Percentiles rank a stretch among this genome's conserved stretches.
Evolutionary conservation across 2,329 filamentous ascomycete genomes (phyloP).

Genomic region (Aspergillus glaucus): DNA sequence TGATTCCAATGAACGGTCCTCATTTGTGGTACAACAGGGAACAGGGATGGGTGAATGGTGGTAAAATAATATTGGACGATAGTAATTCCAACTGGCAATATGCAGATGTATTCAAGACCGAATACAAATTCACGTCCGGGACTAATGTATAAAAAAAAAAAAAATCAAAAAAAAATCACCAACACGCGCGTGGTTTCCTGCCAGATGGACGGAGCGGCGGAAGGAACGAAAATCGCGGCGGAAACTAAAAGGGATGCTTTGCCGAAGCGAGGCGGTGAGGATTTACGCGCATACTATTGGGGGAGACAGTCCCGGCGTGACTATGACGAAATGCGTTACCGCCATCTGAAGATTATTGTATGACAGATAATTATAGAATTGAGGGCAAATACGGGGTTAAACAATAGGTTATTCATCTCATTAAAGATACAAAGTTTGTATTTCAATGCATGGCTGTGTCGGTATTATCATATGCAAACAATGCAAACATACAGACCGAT

Average conservation of each 20-base stretch:
- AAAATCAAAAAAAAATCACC: not conserved
- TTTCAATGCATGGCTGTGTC: not conserved
- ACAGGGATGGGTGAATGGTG: not conserved
- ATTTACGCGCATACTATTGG: not conserved
- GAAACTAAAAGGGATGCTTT: conserved; percentile 4
- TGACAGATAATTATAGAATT: too few species aligned
- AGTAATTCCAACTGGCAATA: too few species aligned
- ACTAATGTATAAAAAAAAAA: not conserved
- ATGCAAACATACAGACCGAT: not conserved
- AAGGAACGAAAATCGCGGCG: conserved; percentile 18
- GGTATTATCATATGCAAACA: not conserved
- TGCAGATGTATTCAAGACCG: too few species aligned
- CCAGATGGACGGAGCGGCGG: conserved; percentile 7
- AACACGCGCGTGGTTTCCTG: not conserved
- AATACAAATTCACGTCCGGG: not conserved
- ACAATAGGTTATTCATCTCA: not conserved
- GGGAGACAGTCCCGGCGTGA: not conserved
- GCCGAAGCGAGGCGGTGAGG: conserved; percentile 6
- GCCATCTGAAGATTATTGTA: not conserved
- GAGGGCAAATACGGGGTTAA: not conserved
- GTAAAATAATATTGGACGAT: not conserved
- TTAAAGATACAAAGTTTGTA: too few species aligned
- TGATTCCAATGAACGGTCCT: conserved; percentile 30
- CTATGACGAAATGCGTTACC: not conserved
- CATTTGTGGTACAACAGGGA: conserved; percentile 21